Percentiles rank a stretch among this genome's conserved stretches.
Evolutionary conservation across 2,329 filamentous ascomycete genomes (phyloP).

Genomic region (Penicillium sp.): DNA sequence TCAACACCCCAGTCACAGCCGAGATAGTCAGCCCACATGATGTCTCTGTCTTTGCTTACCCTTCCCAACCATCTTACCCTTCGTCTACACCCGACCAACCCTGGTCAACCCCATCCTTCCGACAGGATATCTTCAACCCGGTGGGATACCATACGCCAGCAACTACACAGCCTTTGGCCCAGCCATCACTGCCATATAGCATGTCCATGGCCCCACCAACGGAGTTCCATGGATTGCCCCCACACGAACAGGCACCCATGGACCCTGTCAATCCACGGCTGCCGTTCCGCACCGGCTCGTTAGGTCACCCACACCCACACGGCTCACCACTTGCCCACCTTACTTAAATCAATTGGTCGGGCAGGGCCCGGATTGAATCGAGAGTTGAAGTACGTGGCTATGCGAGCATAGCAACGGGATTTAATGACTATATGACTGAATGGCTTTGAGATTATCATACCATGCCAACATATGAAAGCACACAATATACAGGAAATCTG

Average conservation of each 20-base stretch:
- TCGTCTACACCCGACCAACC: constrained; percentile 27
- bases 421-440: constrained; percentile 34
- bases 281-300: constrained; percentile 37
- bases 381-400: constrained; percentile 7
- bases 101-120: constrained; percentile 37
- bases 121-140: constrained; percentile 38
- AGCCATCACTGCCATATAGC: constrained; percentile 33
- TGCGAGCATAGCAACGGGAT: constrained; percentile 8
- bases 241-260: constrained; percentile 25
- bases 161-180: constrained; percentile 28
- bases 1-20: constrained; percentile 31
- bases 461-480: constrained; percentile 15
- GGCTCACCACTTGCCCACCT: constrained; percentile 26
- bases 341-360: constrained; percentile 20
- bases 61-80: constrained; percentile 28
- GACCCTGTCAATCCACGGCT: constrained; percentile 25
- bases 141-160: constrained; percentile 33
- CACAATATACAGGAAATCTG: constrained; percentile 14
- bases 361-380: constrained; percentile 23
- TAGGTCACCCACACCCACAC: constrained; percentile 38
- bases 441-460: constrained; percentile 28
- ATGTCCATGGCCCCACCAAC: constrained; percentile 31
- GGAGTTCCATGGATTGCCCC: constrained; percentile 31
- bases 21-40: constrained; percentile 36
- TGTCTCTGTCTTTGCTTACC: constrained; percentile 37